Percentiles rank a stretch among this genome's conserved stretches.
phyloP scores from a whole-genome alignment of 129 eudicot genomes.

The Flaveria sonorensis region DNA sequence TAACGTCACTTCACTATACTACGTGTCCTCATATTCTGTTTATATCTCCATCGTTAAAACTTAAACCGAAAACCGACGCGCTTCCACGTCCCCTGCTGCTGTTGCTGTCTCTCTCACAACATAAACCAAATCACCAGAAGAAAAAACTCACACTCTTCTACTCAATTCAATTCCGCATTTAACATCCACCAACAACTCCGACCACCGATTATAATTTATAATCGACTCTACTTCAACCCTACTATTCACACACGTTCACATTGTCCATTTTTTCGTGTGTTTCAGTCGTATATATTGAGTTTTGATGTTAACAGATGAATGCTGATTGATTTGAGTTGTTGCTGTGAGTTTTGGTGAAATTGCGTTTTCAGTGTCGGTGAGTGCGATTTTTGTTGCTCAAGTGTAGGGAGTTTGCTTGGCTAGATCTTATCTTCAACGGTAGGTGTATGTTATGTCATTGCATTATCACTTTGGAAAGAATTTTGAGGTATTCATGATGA shows the following conservation, averaged over 20 bases:
- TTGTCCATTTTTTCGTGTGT: not conserved
- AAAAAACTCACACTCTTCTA: not conserved
- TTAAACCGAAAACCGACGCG: conserved; percentile 26
- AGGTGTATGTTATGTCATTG: conserved; percentile 16
- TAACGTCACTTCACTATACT: conserved; percentile 11
- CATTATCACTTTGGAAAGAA: conserved; percentile 13
- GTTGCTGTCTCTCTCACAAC: conserved; percentile 25
- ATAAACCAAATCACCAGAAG: not conserved
- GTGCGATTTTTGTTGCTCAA: conserved; percentile 19
- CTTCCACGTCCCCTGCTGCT: conserved; percentile 6
- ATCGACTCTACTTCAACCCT: not conserved
- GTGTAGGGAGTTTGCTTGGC: conserved; percentile 13
- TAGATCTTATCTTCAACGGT: conserved; percentile 48
- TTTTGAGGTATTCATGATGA: conserved; percentile 22
- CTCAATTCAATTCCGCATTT: conserved; percentile 26
- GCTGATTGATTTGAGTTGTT: conserved; percentile 17
- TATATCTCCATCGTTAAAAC: not conserved
- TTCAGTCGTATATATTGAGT: not conserved
- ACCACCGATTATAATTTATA: not conserved
- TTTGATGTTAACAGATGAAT: conserved; percentile 10
- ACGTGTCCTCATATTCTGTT: conserved; percentile 20
- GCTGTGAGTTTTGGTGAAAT: conserved; percentile 8
- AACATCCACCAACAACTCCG: conserved; percentile 15
- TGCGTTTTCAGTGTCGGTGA: conserved; percentile 22
- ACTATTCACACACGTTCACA: conserved; percentile 3